Evolutionary conservation across 164 flowering plant species (phyloP).

Genomic region (Tetrastigma voinierianum): DNA sequence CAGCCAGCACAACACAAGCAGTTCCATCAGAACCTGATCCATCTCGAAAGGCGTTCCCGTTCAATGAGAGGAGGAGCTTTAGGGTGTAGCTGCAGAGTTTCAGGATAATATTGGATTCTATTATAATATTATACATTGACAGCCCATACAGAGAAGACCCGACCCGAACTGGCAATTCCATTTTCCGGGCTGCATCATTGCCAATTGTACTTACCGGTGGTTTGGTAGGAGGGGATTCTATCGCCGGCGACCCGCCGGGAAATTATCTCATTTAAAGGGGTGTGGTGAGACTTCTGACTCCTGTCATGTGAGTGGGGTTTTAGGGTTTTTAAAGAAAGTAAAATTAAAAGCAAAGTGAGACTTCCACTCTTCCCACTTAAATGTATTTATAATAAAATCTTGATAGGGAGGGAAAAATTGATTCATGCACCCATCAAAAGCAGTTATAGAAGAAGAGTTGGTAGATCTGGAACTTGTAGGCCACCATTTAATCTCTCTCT

Average conservation of each 20-base stretch:
- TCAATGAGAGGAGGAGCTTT: slow-evolving; percentile 3
- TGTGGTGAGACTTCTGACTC: slow-evolving; percentile 47
- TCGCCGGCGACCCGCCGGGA: slow-evolving; percentile 20
- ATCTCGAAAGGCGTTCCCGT: slow-evolving; percentile 47
- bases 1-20: slow-evolving; percentile 30
- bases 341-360: slow-evolving; percentile 21
- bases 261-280: slow-evolving; percentile 29
- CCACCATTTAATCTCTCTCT: not conserved
- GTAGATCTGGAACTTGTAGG: slow-evolving; percentile 24
- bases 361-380: slow-evolving; percentile 11
- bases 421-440: slow-evolving; percentile 23
- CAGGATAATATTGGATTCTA: not conserved
- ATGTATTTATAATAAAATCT: not conserved
- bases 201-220: not conserved
- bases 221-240: slow-evolving; percentile 13
- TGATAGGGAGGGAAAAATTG: not conserved
- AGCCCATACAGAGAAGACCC: not conserved
- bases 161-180: not conserved
- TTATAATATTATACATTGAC: too few species aligned
- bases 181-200: slow-evolving; percentile 1
- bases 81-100: slow-evolving; percentile 8
- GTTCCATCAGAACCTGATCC: slow-evolving; percentile 44
- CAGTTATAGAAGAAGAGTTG: slow-evolving; percentile 26
- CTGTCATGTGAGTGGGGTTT: slow-evolving; percentile 48
- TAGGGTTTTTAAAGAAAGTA: slow-evolving; percentile 22